Base-by-base conservation (phyloP, 1,284 basidiomycete species). In the Fomitopsis pinicola region DNA sequence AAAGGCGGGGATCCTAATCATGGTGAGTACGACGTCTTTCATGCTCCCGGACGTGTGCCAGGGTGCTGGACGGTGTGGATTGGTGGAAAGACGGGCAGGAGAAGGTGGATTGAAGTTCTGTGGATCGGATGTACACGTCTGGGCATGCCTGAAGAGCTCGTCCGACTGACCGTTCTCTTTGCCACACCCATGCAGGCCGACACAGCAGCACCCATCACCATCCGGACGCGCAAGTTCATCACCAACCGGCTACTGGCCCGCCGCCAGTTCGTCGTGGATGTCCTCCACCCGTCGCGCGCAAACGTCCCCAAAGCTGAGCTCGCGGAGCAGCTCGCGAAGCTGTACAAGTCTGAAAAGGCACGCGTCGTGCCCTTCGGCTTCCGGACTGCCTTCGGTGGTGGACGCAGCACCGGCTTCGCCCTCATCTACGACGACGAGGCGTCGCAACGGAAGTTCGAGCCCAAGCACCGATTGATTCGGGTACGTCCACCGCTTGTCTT, bases 141-240 rank as follows among this genome's bases (percentile, higher is more conserved):
- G 62, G 56, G 57, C 66, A 57, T 57, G 44, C 59, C 38, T 40
- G 64, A 66, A 58, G 62, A 62, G 67, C 40, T 46, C 60, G 59
- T 67, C 57, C 65, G 40, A 63, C 68, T 68, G 66, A 73, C 67
- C 55, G 42, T 44, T 40, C 53, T 59, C 56, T 57, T 42, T 54
- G 57, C 50, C 46, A 42, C 52, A 65, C 64, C 35, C 38, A 40
- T 68, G 40, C 67, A 89, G 88, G 83, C 87, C 78, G 95, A 96
- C 80, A 84, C 82, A 78, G 82, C 86, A 81, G 91, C 95, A 78
- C 92, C 97, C 70, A 87, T 99, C 72, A 99, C 97, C 69, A 85
- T 99, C 77, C 94, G 97, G 73, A 98, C 97, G 63, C 92, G 97
- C 80, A 98, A 99, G 85, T 99, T 99, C 86, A 94, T 98, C 79